Conservation (phyloP, 139 green algal species). For the Coelastrella sp. region DNA sequence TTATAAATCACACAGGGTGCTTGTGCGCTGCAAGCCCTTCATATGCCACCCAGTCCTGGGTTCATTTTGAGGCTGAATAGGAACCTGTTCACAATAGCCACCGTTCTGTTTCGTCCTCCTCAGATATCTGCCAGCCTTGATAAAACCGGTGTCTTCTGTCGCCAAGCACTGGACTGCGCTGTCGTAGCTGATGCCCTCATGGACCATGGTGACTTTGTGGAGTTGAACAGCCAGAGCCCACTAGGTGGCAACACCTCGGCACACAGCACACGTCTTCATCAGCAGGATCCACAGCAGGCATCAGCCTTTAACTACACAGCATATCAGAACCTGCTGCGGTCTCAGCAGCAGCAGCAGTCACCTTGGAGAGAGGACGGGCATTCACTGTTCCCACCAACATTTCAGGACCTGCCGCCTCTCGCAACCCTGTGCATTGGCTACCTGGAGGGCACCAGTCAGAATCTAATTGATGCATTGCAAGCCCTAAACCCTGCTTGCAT, state of each 20-base stretch:
- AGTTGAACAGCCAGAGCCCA: background rate
- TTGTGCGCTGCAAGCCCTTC: too few relatives aligned
- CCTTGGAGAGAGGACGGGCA: background rate
- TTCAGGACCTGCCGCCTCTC: background rate
- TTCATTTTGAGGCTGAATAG: too few relatives aligned
- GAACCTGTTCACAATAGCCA: too few relatives aligned
- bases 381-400: background rate
- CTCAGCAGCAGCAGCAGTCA: background rate
- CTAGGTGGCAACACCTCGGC: background rate
- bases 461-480: background rate
- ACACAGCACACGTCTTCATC: background rate
- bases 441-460: slow-evolving; percentile 2
- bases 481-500: background rate
- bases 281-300: background rate
- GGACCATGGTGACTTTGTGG: background rate
- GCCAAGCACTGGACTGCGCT: slow-evolving; percentile 36
- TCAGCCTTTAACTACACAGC: slow-evolving; percentile 28
- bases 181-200: slow-evolving; percentile 34
- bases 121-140: slow-evolving; percentile 26
- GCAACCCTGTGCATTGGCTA: slow-evolving; percentile 4
- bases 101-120: background rate
- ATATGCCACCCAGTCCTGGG: too few relatives aligned
- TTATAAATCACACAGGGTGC: too few relatives aligned
- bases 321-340: background rate
- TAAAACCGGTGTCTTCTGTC: slow-evolving; percentile 42